Conservation (phyloP, 1,284 basidiomycete genomes). For the Cutaneotrichosporon sp. region DNA sequence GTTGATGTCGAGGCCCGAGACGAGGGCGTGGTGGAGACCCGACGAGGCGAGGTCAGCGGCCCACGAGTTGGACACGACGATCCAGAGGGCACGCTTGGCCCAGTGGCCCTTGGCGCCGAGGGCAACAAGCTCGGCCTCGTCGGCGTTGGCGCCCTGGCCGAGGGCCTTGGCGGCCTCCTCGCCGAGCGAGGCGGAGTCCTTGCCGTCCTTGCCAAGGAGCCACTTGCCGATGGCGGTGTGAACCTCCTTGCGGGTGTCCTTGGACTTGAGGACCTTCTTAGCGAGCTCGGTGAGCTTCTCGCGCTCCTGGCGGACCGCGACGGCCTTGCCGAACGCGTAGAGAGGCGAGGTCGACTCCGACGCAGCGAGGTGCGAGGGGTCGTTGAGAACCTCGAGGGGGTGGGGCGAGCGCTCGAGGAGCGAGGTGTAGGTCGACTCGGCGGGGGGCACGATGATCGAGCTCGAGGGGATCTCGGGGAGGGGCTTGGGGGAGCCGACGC, state of each 20-base stretch:
- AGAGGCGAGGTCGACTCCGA: constrained; percentile 87
- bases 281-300: constrained; percentile 65
- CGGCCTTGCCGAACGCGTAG: constrained; percentile 87
- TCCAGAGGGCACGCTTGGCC: constrained; percentile 77
- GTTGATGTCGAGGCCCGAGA: constrained; percentile 89
- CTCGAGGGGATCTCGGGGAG: constrained; percentile 57
- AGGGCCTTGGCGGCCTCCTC: constrained; percentile 63
- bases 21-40: constrained; percentile 90
- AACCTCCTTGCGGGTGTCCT: constrained; percentile 57
- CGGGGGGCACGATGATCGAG: constrained; percentile 65
- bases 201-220: constrained; percentile 67
- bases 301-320: constrained; percentile 74
- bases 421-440: constrained; percentile 89
- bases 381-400: constrained; percentile 84
- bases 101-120: constrained; percentile 66
- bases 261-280: constrained; percentile 60
- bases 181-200: constrained; percentile 63
- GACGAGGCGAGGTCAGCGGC: constrained; percentile 96
- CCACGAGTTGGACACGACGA: constrained; percentile 97
- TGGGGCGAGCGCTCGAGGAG: constrained; percentile 82
- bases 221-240: constrained; percentile 73
- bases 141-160: constrained; percentile 37
- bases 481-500: constrained; percentile 34
- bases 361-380: constrained; percentile 66
- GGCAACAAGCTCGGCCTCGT: constrained; percentile 58